These are phyloP conservation scores for Raffaelea albimanens DNA, from an alignment of 2,329 filamentous ascomycete genomes.

Conservation along the genomic window DNA sequence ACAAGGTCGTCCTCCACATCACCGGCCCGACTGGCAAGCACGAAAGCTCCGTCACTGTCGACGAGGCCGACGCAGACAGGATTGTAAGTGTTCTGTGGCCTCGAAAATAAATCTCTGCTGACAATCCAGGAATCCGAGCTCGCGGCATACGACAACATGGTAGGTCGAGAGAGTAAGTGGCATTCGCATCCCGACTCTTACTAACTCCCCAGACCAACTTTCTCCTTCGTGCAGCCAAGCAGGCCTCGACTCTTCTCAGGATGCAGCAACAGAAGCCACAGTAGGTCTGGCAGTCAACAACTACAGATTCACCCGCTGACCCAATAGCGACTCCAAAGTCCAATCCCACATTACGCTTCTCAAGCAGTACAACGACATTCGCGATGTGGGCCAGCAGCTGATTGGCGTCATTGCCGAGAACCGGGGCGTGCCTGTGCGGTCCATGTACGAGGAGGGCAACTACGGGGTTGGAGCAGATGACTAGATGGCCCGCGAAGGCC, in stretches of 20 bases:
- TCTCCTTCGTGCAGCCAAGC: conserved; percentile 3
- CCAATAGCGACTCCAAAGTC: not conserved
- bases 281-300: no score
- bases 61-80: not conserved
- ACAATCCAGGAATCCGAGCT: not conserved
- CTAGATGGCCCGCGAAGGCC: no score
- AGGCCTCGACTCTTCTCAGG: not conserved
- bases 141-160: conserved; percentile 7
- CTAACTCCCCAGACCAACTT: conserved; percentile 3
- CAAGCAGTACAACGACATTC: conserved; percentile 27
- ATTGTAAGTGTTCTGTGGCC: no score
- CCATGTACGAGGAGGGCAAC: conserved; percentile 19
- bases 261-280: no score
- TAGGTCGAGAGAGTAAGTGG: no score
- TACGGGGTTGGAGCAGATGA: conserved; percentile 21
- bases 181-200: no score
- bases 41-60: no score
- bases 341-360: conserved; percentile 19
- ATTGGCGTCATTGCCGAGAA: conserved; percentile 29
- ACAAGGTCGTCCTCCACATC: no score
- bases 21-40: no score
- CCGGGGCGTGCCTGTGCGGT: conserved; percentile 19
- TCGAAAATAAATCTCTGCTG: not conserved
- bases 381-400: conserved; percentile 27
- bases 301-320: not conserved